Percentiles rank a stretch among this genome's conserved stretches.
phyloP scores from a whole-genome alignment of 208 protist genomes.

The Spongospora subterranea region DNA sequence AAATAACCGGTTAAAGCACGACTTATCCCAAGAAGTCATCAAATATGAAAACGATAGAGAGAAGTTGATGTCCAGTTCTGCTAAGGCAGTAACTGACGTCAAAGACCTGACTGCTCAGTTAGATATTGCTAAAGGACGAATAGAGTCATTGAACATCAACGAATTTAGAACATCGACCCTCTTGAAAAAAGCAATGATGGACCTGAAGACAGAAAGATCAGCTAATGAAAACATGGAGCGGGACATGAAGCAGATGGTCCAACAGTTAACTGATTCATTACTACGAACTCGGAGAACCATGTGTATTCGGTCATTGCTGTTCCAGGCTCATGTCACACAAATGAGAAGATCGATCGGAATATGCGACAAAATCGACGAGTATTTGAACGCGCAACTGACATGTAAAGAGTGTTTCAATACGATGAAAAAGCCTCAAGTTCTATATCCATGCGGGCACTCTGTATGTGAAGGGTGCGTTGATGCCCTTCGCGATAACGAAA shows the following conservation, averaged over 20 bases:
- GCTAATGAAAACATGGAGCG: neutral
- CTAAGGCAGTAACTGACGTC: neutral
- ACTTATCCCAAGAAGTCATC: neutral
- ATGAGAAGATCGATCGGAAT: neutral
- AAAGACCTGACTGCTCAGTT: neutral
- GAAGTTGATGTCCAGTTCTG: neutral
- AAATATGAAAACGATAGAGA: neutral
- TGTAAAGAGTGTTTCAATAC: neutral
- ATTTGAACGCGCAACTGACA: constrained; percentile 4
- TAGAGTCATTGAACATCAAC: neutral
- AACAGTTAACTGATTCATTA: neutral
- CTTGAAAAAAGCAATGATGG: neutral
- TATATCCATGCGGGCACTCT: constrained; percentile 43
- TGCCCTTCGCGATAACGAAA: neutral
- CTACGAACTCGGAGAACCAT: neutral
- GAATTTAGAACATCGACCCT: neutral
- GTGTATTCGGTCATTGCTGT: constrained; percentile 4
- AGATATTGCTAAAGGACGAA: neutral
- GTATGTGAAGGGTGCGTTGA: constrained; percentile 31
- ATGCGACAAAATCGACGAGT: constrained; percentile 57
- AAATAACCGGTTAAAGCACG: neutral
- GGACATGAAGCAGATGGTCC: neutral
- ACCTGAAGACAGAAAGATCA: neutral
- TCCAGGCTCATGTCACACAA: neutral
- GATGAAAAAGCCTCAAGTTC: constrained; percentile 38